Base-by-base conservation (phyloP, 1,284 basidiomycete genomes). In the Singerocomus rubriflavus region DNA sequence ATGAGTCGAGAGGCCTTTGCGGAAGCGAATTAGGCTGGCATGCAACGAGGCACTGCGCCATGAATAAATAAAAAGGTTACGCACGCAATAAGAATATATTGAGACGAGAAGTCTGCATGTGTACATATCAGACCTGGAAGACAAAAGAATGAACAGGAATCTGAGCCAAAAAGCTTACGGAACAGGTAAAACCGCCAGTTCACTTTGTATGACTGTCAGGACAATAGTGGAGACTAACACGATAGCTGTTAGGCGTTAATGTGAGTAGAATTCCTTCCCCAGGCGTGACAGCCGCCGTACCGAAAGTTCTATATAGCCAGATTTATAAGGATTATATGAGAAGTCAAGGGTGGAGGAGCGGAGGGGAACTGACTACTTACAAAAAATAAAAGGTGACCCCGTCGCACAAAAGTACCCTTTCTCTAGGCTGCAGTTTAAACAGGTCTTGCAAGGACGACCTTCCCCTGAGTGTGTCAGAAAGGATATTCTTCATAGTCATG, bases 1-100 rank as follows among this genome's bases (percentile, higher is more conserved):
- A 62, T 41, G 26, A 60, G 59, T 12, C 59, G 57, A n/a, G 61
- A 64, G 11, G 57, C 59, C 61, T 59, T 58, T 16, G 12, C 11
- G 17, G 16, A 51, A 39, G 25, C 26, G 29, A 46, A 34, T 48
- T n/a, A 41, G 36, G 13, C 25, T 27, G 16, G 37, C 17, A 17
- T 13, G 31, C 26, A 51, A 50, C 4, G 31, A 33, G 11, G 32
- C 21, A 37, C 6, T 21, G 21, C 21, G 9, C 12, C 1, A 16
- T 13, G 4, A 9, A 40, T 29, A 27, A 5, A 29, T 25, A 13
- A n/a, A 1, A 3, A 4, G 25, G 21, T 21, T 45, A 51, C 61
- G 47, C 52, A 60, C 59, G 17, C 59, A 63, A 21, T 59, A 61
- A 0, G 56, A 61, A 46, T 60, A 60, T 13, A 40, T 45, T 2